phyloP scores from a whole-genome alignment of 495 filamentous ascomycete genomes.

The Astrocystis sublimbata region DNA sequence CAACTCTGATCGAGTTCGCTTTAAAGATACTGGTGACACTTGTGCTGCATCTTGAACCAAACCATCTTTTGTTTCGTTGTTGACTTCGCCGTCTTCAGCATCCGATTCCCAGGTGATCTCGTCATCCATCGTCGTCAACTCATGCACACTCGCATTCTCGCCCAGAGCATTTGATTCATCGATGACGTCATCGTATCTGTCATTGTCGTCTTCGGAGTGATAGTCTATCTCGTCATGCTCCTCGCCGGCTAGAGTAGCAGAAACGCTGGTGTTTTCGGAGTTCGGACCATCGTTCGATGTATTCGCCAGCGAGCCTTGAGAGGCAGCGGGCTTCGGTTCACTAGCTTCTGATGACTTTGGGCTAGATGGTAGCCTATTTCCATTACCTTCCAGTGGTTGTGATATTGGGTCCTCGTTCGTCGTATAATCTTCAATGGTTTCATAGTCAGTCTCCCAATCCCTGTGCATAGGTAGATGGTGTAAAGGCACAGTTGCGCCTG shows the following conservation, averaged over 20 bases:
- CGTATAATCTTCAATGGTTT: conserved; percentile 6
- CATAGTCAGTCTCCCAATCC: conserved; percentile 8
- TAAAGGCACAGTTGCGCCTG: conserved; percentile 1
- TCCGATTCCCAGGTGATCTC: conserved; percentile 50
- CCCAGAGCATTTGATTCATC: conserved; percentile 5
- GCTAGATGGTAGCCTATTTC: not conserved
- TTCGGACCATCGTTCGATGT: conserved; percentile 18
- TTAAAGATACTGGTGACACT: conserved; percentile 33
- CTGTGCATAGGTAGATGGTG: not conserved
- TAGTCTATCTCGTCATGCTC: conserved; percentile 50
- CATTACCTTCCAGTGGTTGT: conserved; percentile 7
- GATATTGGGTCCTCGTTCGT: conserved; percentile 1
- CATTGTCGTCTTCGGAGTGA: conserved; percentile 38
- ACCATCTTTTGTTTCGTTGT: conserved; percentile 24
- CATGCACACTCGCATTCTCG: not conserved
- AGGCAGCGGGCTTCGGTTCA: conserved; percentile 17
- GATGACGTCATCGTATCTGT: conserved; percentile 18
- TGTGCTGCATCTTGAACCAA: conserved; percentile 30
- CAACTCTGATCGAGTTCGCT: conserved; percentile 27
- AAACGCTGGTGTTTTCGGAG: conserved; percentile 40
- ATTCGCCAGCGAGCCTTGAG: conserved; percentile 18
- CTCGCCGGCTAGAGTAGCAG: conserved; percentile 44
- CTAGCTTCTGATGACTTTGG: conserved; percentile 10
- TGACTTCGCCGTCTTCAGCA: conserved; percentile 35
- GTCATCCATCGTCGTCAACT: conserved; percentile 28